A percentile compares a stretch with the other conserved stretches of the same genome.
phyloP scores from a whole-genome alignment of 2,329 filamentous ascomycete genomes.

The Ophiostoma tasmaniense region DNA sequence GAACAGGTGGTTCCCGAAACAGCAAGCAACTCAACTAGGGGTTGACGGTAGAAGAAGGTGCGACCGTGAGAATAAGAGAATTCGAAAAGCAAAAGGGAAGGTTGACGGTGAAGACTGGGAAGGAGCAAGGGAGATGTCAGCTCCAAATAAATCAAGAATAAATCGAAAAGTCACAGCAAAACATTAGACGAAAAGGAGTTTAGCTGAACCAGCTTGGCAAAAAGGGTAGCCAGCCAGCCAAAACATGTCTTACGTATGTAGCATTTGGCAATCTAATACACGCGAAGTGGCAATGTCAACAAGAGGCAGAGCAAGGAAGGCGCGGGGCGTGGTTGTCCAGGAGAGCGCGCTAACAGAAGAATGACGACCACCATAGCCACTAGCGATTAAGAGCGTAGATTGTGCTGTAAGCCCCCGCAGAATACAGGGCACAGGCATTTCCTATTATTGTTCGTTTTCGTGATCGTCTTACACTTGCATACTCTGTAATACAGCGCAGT shows the following conservation, averaged over 20 bases:
- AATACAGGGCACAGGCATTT: no score
- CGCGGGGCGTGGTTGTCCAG: conserved; percentile 17
- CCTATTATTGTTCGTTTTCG: no score
- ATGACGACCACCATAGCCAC: not conserved
- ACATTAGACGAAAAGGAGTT: not conserved
- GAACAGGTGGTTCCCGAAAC: conserved; percentile 12
- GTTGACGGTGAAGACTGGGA: not conserved
- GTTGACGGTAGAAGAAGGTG: conserved; percentile 10
- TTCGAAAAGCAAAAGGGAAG: not conserved
- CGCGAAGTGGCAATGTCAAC: conserved; percentile 12
- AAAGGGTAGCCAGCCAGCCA: not conserved
- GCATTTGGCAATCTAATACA: not conserved
- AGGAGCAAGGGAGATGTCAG: not conserved
- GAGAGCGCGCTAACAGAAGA: conserved; percentile 18
- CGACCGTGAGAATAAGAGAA: not conserved
- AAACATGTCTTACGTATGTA: conserved; percentile 12
- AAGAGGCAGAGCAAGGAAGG: conserved; percentile 7
- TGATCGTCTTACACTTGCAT: no score
- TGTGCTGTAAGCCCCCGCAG: no score
- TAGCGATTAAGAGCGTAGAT: no score
- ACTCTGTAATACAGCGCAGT: no score
- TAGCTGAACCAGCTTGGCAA: not conserved
- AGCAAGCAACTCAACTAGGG: conserved; percentile 9
- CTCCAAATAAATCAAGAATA: not conserved
- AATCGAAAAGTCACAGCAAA: not conserved